Evolutionary conservation across 2,329 filamentous ascomycete species (phyloP).

Genomic region (Apiospora pterosperma): DNA sequence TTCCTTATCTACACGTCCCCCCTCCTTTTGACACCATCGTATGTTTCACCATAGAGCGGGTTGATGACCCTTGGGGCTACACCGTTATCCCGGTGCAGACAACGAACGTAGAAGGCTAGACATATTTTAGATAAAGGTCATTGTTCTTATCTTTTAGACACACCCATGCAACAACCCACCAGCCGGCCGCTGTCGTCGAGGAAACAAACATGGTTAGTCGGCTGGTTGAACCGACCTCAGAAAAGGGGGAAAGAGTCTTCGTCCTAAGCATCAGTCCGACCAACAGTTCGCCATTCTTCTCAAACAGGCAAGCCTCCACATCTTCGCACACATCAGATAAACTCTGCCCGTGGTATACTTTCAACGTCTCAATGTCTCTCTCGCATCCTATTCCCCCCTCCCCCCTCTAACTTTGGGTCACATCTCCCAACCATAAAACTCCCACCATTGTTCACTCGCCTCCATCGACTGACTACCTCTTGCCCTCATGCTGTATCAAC

Average conservation of each 20-base stretch:
- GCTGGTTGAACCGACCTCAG: background rate
- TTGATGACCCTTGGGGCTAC: background rate
- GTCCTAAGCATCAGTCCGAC: background rate
- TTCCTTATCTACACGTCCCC: background rate
- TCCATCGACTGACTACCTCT: background rate
- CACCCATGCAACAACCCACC: background rate
- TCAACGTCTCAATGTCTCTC: background rate
- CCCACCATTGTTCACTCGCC: background rate
- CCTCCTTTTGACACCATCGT: background rate
- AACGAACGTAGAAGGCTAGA: background rate
- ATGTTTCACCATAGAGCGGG: background rate
- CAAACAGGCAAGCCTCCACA: background rate
- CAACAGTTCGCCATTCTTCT: background rate
- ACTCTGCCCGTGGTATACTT: constrained; percentile 9
- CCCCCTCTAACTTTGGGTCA: background rate
- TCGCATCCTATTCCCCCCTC: background rate
- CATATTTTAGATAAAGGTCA: background rate
- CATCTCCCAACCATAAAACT: background rate
- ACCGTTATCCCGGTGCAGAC: background rate
- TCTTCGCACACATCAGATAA: constrained; percentile 2
- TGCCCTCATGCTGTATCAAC: background rate
- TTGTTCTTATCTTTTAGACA: constrained; percentile 2
- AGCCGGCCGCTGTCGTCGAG: background rate
- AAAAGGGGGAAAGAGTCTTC: background rate
- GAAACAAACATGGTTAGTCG: background rate